Conservation (phyloP, 441 rosid species). For the Eruca vesicaria region DNA sequence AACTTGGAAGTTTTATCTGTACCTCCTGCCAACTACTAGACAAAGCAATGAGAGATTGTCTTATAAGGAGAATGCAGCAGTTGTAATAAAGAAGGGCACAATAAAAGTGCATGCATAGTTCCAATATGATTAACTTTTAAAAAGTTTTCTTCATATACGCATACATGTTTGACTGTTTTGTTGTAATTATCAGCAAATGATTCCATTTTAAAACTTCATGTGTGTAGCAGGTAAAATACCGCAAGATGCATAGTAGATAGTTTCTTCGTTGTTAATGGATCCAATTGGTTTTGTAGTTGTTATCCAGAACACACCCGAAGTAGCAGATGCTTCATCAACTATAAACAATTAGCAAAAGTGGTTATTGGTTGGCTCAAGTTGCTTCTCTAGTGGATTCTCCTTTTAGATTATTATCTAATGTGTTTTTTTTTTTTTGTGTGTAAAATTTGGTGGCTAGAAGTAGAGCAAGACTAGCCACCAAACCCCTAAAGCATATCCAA, state of each 20-base stretch:
- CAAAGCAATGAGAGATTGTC: too few species aligned
- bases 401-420: not conserved
- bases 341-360: not conserved
- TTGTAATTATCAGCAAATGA: not conserved
- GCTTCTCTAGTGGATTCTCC: not conserved
- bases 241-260: not conserved
- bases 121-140: not conserved
- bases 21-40: too few species aligned
- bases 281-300: not conserved
- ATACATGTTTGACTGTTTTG: not conserved
- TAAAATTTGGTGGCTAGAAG: not conserved
- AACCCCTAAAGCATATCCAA: conserved; percentile 1
- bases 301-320: not conserved
- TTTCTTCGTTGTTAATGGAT: not conserved
- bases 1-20: too few species aligned
- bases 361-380: not conserved
- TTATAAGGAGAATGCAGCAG: too few species aligned
- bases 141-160: not conserved
- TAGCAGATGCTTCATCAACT: not conserved
- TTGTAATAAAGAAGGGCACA: not conserved
- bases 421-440: not conserved
- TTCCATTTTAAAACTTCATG: not conserved
- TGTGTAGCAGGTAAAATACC: not conserved
- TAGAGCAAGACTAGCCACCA: not conserved
- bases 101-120: not conserved